These are phyloP conservation scores for Sordaria brevicollis DNA, from an alignment of 495 filamentous ascomycete genomes.

Conservation along the genomic window DNA sequence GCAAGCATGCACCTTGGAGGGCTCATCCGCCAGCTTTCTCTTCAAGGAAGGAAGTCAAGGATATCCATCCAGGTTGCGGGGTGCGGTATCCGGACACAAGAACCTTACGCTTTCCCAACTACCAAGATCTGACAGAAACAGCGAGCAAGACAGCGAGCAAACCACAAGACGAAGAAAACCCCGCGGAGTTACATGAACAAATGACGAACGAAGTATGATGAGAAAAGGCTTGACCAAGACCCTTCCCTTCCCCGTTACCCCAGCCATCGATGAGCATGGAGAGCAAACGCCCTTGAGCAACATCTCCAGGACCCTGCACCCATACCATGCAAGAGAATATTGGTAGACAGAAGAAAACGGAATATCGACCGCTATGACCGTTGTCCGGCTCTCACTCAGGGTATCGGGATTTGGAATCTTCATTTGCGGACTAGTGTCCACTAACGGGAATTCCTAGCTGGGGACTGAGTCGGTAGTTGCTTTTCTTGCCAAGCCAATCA, in stretches of 20 bases:
- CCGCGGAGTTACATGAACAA: background rate
- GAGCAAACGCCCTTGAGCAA: background rate
- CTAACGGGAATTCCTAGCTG: background rate
- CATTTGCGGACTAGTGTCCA: background rate
- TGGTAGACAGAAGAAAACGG: background rate
- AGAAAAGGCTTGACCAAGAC: background rate
- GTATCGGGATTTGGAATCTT: background rate
- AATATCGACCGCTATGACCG: background rate
- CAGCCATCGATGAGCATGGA: too few species aligned
- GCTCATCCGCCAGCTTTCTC: background rate
- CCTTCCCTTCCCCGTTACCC: background rate
- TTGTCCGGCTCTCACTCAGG: background rate
- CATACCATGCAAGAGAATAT: background rate
- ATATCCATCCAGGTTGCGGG: background rate
- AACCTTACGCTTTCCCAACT: background rate
- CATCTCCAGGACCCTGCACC: background rate
- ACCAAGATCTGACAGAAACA: background rate
- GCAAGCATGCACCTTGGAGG: background rate
- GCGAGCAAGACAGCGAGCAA: background rate
- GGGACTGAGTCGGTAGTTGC: background rate
- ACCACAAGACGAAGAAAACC: background rate
- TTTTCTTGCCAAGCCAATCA: background rate
- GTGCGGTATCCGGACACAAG: background rate
- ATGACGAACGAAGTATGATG: background rate
- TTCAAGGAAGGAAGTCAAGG: background rate